Base-by-base conservation (phyloP, 768 basidiomycete genomes). In the Mycena pura region DNA sequence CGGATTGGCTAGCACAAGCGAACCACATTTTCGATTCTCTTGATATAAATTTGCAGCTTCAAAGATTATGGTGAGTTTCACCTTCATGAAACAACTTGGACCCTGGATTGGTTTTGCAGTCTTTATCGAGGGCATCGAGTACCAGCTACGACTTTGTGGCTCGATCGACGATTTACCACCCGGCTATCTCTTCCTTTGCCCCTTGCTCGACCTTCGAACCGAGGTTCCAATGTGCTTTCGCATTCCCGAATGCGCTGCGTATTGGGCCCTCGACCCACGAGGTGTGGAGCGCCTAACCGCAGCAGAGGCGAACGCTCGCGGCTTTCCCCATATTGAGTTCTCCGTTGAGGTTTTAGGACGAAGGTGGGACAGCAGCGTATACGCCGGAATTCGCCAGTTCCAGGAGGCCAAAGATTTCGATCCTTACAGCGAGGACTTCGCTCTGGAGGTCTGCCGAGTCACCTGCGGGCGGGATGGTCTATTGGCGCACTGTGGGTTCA, bases 221-320 rank as follows among this genome's bases (percentile, higher is more conserved):
- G 34, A 47, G 15, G 5, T 2, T 11, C 27, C 28, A 5, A 31
- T 27, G 8, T 49, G 21, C 1, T 41, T 57, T 28, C 38, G 25
- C 10, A 13, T 6, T 22, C 46, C 47, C 38, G 39, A 41, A 7
- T 57, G 36, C 21, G 25, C 27, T 5, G 56, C 47, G 2, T 57
- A 57, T 43, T 57, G 56, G 56, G 48, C 56, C 21, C 28, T 57
- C 19, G 38, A 57, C 25, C 56, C 56, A 3, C 31, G 22, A 3
- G 57, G 57, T 10, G n/a, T 19, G 2, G 22, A 46, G 17, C 54
- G 44, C 9, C 28, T 56, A 32, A 56, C 22, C 9, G 32, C 11
- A 2, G 34, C 45, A 17, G 32, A 46, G 24, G 32, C 43, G 6
- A n/a, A 2, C 14, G 6, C 17, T 25, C 44, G 13, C 5, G 54